Conservation (phyloP, 164 flowering plant genomes). For the Kalanchoe fedtschenkoi region DNA sequence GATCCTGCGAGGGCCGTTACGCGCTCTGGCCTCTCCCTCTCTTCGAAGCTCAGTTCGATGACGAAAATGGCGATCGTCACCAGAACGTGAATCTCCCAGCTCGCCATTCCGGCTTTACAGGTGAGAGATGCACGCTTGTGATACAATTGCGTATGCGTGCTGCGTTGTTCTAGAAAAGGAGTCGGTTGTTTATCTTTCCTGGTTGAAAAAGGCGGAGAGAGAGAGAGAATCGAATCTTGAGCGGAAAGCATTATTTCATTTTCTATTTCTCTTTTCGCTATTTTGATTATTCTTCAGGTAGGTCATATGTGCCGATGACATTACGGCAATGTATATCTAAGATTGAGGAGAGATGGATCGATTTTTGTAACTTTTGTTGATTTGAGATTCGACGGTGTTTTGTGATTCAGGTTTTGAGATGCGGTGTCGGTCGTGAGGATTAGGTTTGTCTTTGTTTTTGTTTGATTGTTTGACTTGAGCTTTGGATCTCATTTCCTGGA, state of each 20-base stretch:
- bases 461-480: constrained; percentile 1
- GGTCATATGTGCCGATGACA: neutral
- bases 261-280: too few relatives aligned
- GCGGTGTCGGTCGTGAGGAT: neutral
- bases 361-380: neutral
- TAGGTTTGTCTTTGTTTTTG: neutral
- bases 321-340: neutral
- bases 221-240: constrained; percentile 3
- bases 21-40: neutral
- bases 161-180: constrained; percentile 3
- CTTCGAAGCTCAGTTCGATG: neutral
- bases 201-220: neutral
- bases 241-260: neutral
- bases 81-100: neutral
- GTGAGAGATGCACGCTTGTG: neutral
- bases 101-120: constrained; percentile 2
- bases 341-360: neutral
- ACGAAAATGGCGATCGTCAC: neutral
- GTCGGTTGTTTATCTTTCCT: constrained; percentile 4
- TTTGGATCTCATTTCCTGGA: neutral
- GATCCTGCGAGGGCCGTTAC: neutral
- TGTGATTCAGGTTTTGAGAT: neutral
- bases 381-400: constrained; percentile 2
- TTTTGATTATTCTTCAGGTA: neutral
- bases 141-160: neutral